A percentile compares a stretch with the other conserved stretches of the same genome.
Evolutionary conservation across 192 early-diverging fungal genomes (phyloP).

Genomic region (Mortierella claussenii): DNA sequence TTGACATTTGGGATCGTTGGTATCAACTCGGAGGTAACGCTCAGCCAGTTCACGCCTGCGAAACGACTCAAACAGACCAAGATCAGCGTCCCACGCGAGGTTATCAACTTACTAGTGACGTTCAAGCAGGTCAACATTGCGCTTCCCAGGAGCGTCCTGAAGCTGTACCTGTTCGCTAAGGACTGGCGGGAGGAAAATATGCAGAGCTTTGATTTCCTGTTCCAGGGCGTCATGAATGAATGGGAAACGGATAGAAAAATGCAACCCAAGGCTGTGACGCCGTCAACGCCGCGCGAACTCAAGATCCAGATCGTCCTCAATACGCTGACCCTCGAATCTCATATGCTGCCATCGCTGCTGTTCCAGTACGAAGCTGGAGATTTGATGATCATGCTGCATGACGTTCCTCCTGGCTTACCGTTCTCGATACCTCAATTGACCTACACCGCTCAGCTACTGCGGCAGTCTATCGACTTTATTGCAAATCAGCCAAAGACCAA

Average conservation of each 20-base stretch:
- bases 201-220: conserved; percentile 72
- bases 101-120: conserved; percentile 60
- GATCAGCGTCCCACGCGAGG: conserved; percentile 43
- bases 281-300: conserved; percentile 59
- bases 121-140: conserved; percentile 58
- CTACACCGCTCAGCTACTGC: conserved; percentile 59
- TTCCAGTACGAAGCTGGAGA: conserved; percentile 67
- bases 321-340: conserved; percentile 65
- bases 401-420: conserved; percentile 46
- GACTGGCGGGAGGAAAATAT: conserved; percentile 78
- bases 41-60: conserved; percentile 48
- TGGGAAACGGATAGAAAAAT: conserved; percentile 65
- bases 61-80: conserved; percentile 48
- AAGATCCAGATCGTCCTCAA: conserved; percentile 71
- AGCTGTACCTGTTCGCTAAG: conserved; percentile 78
- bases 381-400: conserved; percentile 62
- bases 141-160: conserved; percentile 73
- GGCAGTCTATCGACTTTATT: conserved; percentile 66
- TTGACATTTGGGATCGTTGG: conserved; percentile 56
- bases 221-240: conserved; percentile 75
- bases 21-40: conserved; percentile 55
- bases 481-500: conserved; percentile 51
- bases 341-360: conserved; percentile 71
- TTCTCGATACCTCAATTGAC: conserved; percentile 46
- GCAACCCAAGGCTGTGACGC: conserved; percentile 15